Base-by-base conservation (phyloP, 1,284 basidiomycete species). In the Coniferiporia sulphurascens region DNA sequence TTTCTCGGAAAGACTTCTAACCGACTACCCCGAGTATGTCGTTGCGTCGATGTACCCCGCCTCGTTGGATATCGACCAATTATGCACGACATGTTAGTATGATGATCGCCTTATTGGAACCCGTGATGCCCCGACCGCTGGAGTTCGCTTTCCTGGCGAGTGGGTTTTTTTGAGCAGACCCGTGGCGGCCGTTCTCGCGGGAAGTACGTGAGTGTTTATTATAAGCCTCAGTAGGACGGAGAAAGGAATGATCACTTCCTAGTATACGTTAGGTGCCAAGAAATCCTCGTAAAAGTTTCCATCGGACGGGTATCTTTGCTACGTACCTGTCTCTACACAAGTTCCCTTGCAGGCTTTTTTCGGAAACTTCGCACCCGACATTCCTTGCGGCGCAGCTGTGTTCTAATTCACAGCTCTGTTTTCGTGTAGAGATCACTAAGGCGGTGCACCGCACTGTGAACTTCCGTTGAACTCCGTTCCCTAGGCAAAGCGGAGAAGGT, bases 1-100 rank as follows among this genome's bases (percentile, higher is more conserved):
- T 22, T 50, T 38, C 35, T 15, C 41, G 56, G 55, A 21, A 43
- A 32, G 52, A 21, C 49, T 57, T 57, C 56, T 57, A 34, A 27
- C 56, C 49, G 55, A 17, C 32, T 36, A 41, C 48, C 48, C 56
- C 56, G 50, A 22, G 34, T 17, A n/a, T 3, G 46, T 19, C 32
- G 22, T 19, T 53, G 45, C 17, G 9, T 38, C 36, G 17, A 53
- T 13, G 15, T 43, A n/a, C 19, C 43, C 21, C 38, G 38, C 27
- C 27, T 43, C 21, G 21, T 15, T n/a, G 19, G 27, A 21, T 27
- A 4, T 22, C 27, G 38, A 8, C 38, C 38, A 41, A 41, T 41
- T 41, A 15, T 41, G 9, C 38, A 41, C 38, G 38, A 3, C 9
- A 8, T 41, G 9, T 41, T 41, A 41, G 15, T 41, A 15, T 41